Evolutionary conservation across 2,329 filamentous ascomycete species (phyloP).

Genomic region (Allantophomopsis lycopodina): DNA sequence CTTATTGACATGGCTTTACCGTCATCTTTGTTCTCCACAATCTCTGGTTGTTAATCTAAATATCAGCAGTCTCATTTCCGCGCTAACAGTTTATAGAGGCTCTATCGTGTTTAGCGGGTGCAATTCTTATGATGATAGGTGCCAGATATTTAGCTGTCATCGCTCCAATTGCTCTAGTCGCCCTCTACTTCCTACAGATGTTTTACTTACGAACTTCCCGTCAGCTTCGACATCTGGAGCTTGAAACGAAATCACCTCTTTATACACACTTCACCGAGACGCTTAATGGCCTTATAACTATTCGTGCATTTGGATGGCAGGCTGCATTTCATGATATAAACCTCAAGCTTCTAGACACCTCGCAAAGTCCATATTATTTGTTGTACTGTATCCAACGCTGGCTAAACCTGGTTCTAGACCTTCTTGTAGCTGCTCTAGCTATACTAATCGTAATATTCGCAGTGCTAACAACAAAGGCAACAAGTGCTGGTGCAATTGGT

Average conservation of each 20-base stretch:
- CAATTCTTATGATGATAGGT: too few relatives aligned
- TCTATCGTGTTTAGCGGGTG: too few relatives aligned
- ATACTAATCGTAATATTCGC: slow-evolving; percentile 14
- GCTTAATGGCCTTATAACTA: slow-evolving; percentile 25
- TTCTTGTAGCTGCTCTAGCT: slow-evolving; percentile 23
- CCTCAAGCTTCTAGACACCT: slow-evolving; percentile 20
- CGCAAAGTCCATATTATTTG: slow-evolving; percentile 29
- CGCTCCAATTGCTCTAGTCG: not conserved
- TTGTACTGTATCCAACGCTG: slow-evolving; percentile 30
- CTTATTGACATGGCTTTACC: too few relatives aligned
- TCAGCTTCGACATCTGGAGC: slow-evolving; percentile 30
- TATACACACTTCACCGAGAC: slow-evolving; percentile 31
- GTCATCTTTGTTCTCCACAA: too few relatives aligned
- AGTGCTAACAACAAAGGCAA: slow-evolving; percentile 4
- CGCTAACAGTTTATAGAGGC: too few relatives aligned
- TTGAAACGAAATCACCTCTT: slow-evolving; percentile 27
- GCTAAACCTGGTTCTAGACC: slow-evolving; percentile 27
- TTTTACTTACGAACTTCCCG: slow-evolving; percentile 31
- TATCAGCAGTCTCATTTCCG: too few relatives aligned
- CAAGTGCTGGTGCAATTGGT: slow-evolving; percentile 2
- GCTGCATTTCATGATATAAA: slow-evolving; percentile 1
- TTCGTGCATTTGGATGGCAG: slow-evolving; percentile 31
- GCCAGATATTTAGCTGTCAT: too few relatives aligned
- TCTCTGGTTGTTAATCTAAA: too few relatives aligned
- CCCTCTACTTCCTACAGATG: slow-evolving; percentile 19